Conservation (phyloP, 169 alveolate species). For the Condylostoma magnum region DNA sequence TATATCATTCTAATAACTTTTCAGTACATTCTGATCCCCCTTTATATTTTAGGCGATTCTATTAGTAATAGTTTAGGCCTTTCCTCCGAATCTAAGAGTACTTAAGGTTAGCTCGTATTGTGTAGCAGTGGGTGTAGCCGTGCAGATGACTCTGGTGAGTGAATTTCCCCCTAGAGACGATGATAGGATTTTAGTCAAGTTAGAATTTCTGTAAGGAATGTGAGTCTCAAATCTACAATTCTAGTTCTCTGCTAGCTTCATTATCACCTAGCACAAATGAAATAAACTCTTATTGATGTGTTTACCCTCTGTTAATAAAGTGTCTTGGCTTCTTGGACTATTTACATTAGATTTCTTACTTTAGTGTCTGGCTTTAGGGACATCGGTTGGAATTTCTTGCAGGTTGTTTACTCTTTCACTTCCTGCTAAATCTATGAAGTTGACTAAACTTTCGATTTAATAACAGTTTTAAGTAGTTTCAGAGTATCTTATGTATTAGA, state of each 20-base stretch:
- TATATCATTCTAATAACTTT: slow-evolving; percentile 29
- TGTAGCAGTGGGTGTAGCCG: slow-evolving; percentile 48
- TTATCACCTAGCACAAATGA: slow-evolving; percentile 63
- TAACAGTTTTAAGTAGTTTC: too few species aligned
- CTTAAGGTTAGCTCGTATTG: slow-evolving; percentile 54
- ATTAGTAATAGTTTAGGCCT: slow-evolving; percentile 61
- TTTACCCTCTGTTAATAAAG: slow-evolving; percentile 55
- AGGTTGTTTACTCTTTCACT: slow-evolving; percentile 55
- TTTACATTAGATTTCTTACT: neutral
- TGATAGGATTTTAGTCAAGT: slow-evolving; percentile 59
- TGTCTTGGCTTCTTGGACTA: slow-evolving; percentile 27
- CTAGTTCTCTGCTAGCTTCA: slow-evolving; percentile 34
- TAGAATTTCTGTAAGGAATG: slow-evolving; percentile 71
- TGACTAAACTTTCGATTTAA: slow-evolving; percentile 32
- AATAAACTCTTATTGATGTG: slow-evolving; percentile 63
- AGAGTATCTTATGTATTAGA: too few species aligned
- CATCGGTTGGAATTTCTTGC: too few species aligned
- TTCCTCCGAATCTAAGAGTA: slow-evolving; percentile 57
- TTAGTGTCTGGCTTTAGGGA: too few species aligned
- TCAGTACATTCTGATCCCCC: too few species aligned
- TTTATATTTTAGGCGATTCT: slow-evolving; percentile 53
- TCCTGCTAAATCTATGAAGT: slow-evolving; percentile 74
- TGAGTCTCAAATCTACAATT: slow-evolving; percentile 59
- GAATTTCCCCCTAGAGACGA: slow-evolving; percentile 69
- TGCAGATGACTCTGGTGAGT: slow-evolving; percentile 56